Percentiles rank a stretch among this genome's conserved stretches.
phyloP scores from a whole-genome alignment of 306 rosid species.

The Morella rubra region DNA sequence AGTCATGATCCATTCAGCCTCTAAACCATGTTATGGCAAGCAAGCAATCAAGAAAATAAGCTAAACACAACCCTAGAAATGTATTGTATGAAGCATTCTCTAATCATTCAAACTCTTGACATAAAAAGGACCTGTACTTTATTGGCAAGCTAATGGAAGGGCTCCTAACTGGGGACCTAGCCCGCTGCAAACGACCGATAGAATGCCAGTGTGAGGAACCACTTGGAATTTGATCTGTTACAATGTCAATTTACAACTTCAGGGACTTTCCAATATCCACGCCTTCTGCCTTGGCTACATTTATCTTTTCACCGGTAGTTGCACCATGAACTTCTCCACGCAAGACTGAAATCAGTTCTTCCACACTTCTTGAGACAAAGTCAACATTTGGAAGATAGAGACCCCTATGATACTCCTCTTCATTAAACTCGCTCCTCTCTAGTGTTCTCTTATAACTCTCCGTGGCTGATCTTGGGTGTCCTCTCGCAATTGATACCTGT shows the following conservation, averaged over 20 bases:
- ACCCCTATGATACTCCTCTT: conserved; percentile 51
- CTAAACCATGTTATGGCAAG: too few relatives aligned
- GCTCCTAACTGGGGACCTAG: too few relatives aligned
- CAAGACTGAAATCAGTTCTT: conserved; percentile 50
- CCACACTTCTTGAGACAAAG: conserved; percentile 45
- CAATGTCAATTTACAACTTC: background rate
- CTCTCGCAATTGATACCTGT: conserved; percentile 71
- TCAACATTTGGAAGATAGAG: conserved; percentile 68
- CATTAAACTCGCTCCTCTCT: conserved; percentile 45
- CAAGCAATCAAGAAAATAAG: too few relatives aligned
- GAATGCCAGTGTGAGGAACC: too few relatives aligned
- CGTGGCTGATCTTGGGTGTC: conserved; percentile 62
- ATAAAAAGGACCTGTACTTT: too few relatives aligned
- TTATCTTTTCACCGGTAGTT: conserved; percentile 11
- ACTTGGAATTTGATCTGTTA: too few relatives aligned
- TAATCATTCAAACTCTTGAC: too few relatives aligned
- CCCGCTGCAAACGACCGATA: too few relatives aligned
- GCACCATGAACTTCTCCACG: conserved; percentile 20
- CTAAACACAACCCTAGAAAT: too few relatives aligned
- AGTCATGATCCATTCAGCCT: too few relatives aligned
- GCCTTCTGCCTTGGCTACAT: background rate
- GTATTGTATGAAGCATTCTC: too few relatives aligned
- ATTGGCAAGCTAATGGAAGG: too few relatives aligned
- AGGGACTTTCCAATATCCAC: background rate
- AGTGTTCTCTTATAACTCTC: conserved; percentile 51